These are phyloP conservation scores for Dendrobium nobile DNA, from an alignment of 106 monocot genomes.

Conservation along the genomic window DNA sequence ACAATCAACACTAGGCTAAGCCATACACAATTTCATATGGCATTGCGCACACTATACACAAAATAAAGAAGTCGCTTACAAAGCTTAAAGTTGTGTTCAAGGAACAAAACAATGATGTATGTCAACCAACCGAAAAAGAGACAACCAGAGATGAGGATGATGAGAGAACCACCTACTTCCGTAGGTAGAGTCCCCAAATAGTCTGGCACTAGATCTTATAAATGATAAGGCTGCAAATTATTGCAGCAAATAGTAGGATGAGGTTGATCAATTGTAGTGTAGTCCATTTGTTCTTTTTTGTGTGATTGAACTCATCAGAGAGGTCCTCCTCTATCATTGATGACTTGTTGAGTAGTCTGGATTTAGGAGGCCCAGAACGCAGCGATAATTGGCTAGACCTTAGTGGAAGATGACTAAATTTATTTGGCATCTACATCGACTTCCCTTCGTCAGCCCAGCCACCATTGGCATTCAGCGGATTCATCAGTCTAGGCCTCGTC, in stretches of 20 bases:
- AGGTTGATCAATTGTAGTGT: conserved; percentile 48
- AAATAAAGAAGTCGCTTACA: conserved; percentile 79
- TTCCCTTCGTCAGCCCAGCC: conserved; percentile 1
- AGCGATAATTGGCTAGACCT: background rate
- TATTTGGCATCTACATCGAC: conserved; percentile 2
- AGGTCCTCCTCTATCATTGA: conserved; percentile 46
- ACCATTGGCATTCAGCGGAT: conserved; percentile 8
- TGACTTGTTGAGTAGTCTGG: conserved; percentile 12
- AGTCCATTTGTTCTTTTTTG: conserved; percentile 13
- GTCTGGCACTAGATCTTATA: conserved; percentile 19
- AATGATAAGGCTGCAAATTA: conserved; percentile 44
- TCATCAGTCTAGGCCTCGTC: conserved; percentile 35
- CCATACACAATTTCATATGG: conserved; percentile 81
- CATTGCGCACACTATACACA: conserved; percentile 62
- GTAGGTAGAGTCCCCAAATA: conserved; percentile 53
- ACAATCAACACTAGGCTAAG: conserved; percentile 60
- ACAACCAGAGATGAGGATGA: conserved; percentile 63
- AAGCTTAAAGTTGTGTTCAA: conserved; percentile 69
- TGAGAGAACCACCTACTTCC: conserved; percentile 69
- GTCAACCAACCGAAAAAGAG: conserved; percentile 71
- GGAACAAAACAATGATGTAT: conserved; percentile 51
- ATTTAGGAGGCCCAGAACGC: conserved; percentile 6
- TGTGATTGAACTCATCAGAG: conserved; percentile 18
- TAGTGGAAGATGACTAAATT: conserved; percentile 13
- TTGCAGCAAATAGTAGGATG: conserved; percentile 37